Evolutionary conservation across 129 eudicot genomes (phyloP), one percentile per base, ranked within the genome.

Genomic region (Erigeron canadensis): DNA sequence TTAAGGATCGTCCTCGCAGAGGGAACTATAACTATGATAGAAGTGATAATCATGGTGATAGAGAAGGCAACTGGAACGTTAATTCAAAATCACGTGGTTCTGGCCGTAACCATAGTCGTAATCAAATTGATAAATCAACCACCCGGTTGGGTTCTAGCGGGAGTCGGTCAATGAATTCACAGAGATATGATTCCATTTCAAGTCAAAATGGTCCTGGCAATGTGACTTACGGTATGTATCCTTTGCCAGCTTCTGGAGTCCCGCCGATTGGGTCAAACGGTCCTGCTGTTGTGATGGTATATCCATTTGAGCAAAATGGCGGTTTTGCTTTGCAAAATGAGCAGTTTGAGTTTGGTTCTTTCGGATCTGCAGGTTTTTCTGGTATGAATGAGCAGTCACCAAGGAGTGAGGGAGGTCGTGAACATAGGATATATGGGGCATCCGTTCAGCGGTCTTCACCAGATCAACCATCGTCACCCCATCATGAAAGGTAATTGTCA

Each of bases 381-480:
- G 86, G 84, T 66, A 72, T 44, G 73, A 80, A 65, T n/a, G 92
- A 82, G 55, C 89, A 79, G 75, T 21, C 85, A 16, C 84, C 80
- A 65, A 17, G 44, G 38, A 77, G 66, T 65, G 92, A 89, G 8
- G 90, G 81, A 76, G 75, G 70, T 73, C 86, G 80, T 42, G 65
- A 89, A 41, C 87, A 81, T 71, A 83, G 88, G 71, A 68, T 73
- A 28, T 84, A 80, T 50, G 79, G 89, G 55, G 66, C 53, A 50
- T 70, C 90, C 62, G 72, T 44, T 3, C 90, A 61, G 55, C 81
- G 78, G 56, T 75, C 96, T 81, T 85, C 96, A 45, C 90, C 96
- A 4, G 98, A 93, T 74, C 95, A 74, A 21, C 90, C 98, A 13
- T 80, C 95, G 21, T 89, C 98, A 11, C 92, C 98, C 19, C 88